Percentiles rank a stretch among this genome's conserved stretches.
phyloP scores from a whole-genome alignment of 192 early-diverging fungal species.

The Umbelopsis vinacea region DNA sequence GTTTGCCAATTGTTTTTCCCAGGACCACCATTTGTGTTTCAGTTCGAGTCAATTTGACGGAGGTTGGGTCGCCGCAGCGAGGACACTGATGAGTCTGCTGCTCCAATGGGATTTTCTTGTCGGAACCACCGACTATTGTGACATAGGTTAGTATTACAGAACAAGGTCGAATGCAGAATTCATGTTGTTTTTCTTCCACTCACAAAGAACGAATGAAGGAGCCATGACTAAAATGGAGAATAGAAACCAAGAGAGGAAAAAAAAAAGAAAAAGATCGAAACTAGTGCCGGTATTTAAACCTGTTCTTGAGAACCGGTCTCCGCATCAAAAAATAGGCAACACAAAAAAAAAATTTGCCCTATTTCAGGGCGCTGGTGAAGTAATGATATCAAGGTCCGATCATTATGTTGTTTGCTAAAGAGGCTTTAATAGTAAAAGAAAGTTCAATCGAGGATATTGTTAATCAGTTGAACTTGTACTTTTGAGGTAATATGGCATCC shows the following conservation, averaged over 20 bases:
- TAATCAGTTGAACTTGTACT: too few species aligned
- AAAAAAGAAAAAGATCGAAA: neutral
- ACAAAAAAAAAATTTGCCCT: neutral
- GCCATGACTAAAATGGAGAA: neutral
- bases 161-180: neutral
- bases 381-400: neutral
- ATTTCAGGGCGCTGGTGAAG: slow-evolving; percentile 12
- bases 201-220: neutral
- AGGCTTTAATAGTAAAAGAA: too few species aligned
- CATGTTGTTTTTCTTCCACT: neutral
- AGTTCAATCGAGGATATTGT: too few species aligned
- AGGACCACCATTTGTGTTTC: slow-evolving; percentile 40
- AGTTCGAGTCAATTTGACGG: slow-evolving; percentile 38
- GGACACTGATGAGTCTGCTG: slow-evolving; percentile 40
- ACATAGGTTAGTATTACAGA: neutral
- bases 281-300: neutral
- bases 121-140: slow-evolving; percentile 31
- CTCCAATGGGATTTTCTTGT: slow-evolving; percentile 38
- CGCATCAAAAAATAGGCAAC: slow-evolving; percentile 10
- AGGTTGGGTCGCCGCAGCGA: slow-evolving; percentile 27
- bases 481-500: too few species aligned
- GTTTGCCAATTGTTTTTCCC: slow-evolving; percentile 35
- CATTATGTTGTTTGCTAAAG: neutral
- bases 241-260: slow-evolving; percentile 6
- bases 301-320: neutral